These are phyloP conservation scores for Saitozyma sp. DNA, from an alignment of 768 basidiomycete species.

Conservation along the genomic window DNA sequence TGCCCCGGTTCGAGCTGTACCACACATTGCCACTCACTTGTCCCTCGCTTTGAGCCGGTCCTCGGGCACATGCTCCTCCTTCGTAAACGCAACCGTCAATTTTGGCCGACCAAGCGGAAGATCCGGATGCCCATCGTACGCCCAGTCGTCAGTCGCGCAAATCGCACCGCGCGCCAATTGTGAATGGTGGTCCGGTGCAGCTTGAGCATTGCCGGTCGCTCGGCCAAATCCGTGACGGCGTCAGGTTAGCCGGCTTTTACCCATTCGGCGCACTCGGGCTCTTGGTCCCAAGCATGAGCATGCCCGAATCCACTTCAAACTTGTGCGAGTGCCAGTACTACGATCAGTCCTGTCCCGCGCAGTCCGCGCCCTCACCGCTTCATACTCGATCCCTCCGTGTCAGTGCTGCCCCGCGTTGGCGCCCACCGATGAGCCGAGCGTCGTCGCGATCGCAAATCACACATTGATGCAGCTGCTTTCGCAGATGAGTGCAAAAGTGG, in stretches of 20 bases:
- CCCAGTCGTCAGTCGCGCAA: conserved; percentile 19
- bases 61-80: conserved; percentile 52
- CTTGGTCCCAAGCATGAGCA: conserved; percentile 44
- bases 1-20: conserved; percentile 6
- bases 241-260: conserved; percentile 18
- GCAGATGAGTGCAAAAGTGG: conserved; percentile 57
- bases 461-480: conserved; percentile 56
- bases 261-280: conserved; percentile 41
- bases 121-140: conserved; percentile 54
- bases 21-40: conserved; percentile 20
- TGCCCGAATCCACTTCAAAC: conserved; percentile 46
- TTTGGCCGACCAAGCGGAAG: conserved; percentile 58
- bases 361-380: conserved; percentile 50
- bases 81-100: conserved; percentile 58
- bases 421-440: conserved; percentile 57
- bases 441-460: conserved; percentile 58
- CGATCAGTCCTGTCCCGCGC: not conserved
- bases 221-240: conserved; percentile 36
- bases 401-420: conserved; percentile 3
- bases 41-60: conserved; percentile 52
- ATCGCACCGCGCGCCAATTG: conserved; percentile 30
- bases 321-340: conserved; percentile 62
- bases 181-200: conserved; percentile 56
- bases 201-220: conserved; percentile 55
- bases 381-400: conserved; percentile 58